Base-by-base conservation (phyloP, 2,329 filamentous ascomycete species). In the Penicillium palitans region DNA sequence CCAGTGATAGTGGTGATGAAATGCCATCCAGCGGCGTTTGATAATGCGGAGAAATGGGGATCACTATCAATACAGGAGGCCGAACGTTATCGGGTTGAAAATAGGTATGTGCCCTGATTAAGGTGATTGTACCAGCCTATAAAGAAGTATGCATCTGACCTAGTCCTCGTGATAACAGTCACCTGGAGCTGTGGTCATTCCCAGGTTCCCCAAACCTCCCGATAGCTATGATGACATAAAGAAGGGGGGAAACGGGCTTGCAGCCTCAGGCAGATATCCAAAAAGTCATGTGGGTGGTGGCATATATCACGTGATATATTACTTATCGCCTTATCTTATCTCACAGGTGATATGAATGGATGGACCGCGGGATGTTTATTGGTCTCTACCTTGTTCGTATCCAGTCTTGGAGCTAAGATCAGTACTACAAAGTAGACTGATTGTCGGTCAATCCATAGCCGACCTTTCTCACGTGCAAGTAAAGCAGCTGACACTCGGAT, bases 181-280 rank as follows among this genome's bases (percentile, higher is more conserved):
- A 48, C 52, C 45, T 21, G 54, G 40, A 60, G 55, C 52, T 49
- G 37, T 49, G 48, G 46, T 59, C 50, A 52, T 45, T 52, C 31
- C 31, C 12, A 33, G 31, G 31, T 33, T 33, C 39, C 15, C 29
- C 40, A 46, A 24, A 37, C 13, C 40, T 53, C 19, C 41, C 41
- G 24, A 45, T 37, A 37, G 40, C 53, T 44, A 42, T 53, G 56
- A 64, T 64, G 62, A 64, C 62, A 64, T 64, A 63, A 59, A 52
- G 31, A 47, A 35, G 46, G 46, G 46, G 46, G 45, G 27, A 33
- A 21, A 19, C 13, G 6, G 4, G 2, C 8, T n/a, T 37, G 8
- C 6, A 9, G 31, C 51, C 51, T 53, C 10, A 53, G 51, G 51
- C 51, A 53, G 6, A 0, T 3, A 12, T 25, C 17, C 19, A 3